Base-by-base conservation (phyloP, 1,284 basidiomycete genomes). In the Sanguinoderma infundibulare region DNA sequence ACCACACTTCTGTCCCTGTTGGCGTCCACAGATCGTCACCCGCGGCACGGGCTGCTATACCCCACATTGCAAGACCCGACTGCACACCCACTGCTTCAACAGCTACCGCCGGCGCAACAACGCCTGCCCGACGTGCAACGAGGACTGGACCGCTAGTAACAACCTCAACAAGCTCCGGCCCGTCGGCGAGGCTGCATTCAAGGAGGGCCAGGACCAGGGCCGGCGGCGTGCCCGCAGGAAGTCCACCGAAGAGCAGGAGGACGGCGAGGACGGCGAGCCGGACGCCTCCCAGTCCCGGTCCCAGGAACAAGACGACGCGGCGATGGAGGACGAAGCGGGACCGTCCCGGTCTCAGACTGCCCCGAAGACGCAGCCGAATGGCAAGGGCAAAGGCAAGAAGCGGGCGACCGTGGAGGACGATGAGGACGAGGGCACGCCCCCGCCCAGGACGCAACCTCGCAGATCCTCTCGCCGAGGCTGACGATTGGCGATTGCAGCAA, bases 41-140 rank as follows among this genome's bases (percentile, higher is more conserved):
- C 83, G 84, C 55, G 92, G 93, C 9, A 74, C 87, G 26, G 80
- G 82, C 1, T 95, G 92, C 71, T 78, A 75, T 53, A 87, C 81
- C 3, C 70, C 78, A 1, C 85, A 88, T 42, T 95, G 92, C 78
- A 81, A 85, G 65, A 78, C 80, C 12, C 81, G 83, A 39, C 74
- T 94, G 73, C 93, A 95, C 73, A 74, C 73, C 47, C 84, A 89
- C 64, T 94, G 92, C 68, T 89, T 87, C 72, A 75, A 69, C 32
- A 81, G 72, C 36, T 83, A 78, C 64, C 79, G 77, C 53, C 73
- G 75, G 28, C 75, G 74, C 44, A 75, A 77, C 28, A 69, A 69
- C 34, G 74, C 71, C 12, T 94, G 92, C 67, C 86, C 90, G 0
- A 67, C 79, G 3, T 94, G 91, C 72, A 71, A 69, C 2, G 70